Evolutionary conservation across 768 basidiomycete genomes (phyloP).

Genomic region (Suillus lakei): DNA sequence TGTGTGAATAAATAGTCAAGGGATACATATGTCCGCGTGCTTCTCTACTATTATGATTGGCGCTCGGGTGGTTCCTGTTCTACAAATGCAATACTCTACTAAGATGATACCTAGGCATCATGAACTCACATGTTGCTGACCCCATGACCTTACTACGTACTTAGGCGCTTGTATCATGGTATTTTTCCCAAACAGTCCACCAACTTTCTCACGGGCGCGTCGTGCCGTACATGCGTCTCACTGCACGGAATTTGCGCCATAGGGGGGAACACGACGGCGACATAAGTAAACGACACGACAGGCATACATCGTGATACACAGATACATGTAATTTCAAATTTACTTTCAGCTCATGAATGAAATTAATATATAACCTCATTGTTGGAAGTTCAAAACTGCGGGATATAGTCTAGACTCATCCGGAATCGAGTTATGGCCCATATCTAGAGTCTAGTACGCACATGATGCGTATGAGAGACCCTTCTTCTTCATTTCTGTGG

Average conservation of each 20-base stretch:
- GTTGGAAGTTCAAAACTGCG: neutral
- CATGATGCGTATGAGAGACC: too few relatives aligned
- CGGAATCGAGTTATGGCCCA: too few relatives aligned
- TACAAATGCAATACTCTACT: too few relatives aligned
- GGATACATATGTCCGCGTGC: neutral
- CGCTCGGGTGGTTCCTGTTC: neutral
- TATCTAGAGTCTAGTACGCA: too few relatives aligned
- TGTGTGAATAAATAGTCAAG: neutral
- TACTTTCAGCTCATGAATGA: neutral
- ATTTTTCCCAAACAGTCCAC: neutral
- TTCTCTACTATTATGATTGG: neutral
- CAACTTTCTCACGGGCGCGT: neutral
- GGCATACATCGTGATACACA: neutral
- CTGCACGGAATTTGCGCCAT: neutral
- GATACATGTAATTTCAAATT: constrained; percentile 1
- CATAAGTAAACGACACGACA: constrained; percentile 1
- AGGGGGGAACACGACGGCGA: neutral
- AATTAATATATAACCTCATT: neutral
- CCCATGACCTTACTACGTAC: too few relatives aligned
- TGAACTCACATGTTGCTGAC: too few relatives aligned
- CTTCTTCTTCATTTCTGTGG: neutral
- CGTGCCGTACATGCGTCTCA: neutral
- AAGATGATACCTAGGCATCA: too few relatives aligned
- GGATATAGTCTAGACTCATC: neutral
- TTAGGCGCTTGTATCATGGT: neutral